Base-by-base conservation (phyloP, 805 yeast genomes). In the baker's yeast (Saccharomyces cerevisiae) region DNA sequence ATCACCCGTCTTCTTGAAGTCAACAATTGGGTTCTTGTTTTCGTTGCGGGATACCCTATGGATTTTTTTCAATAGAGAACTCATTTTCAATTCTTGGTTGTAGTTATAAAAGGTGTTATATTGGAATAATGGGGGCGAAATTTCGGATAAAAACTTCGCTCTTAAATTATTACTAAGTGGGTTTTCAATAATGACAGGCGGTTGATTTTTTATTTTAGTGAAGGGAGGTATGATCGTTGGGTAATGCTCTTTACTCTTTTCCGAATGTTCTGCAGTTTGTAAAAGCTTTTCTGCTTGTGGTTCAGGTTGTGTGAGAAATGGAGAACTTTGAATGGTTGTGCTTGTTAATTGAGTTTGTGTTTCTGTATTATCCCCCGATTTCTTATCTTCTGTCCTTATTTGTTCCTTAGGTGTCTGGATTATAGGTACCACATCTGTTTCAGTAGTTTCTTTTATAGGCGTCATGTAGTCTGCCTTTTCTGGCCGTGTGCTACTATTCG, bases 121-220 rank as follows among this genome's bases (percentile, higher is more conserved):
- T 1, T 65, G 49, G 17, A 57, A 55, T 56, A 75, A 48, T 5
- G 80, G 69, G 5, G 79, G 74, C 0, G 63, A 46, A 14, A 81
- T 56, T 2, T 67, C 68, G 11, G 67, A 57, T 17, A 83, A 56
- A 8, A 82, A 67, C 5, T 66, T 59, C 6, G 57, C 61, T 56
- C 79, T 73, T 26, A 81, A 57, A 1, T 58, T 59, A 3, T 66
- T 65, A 62, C 78, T 81, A 47, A 78, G 70, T 2, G 91, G 85
- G 49, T 76, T 65, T n/a, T 63, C 66, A 36, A 67, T 58, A 36
- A 54, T 57, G 17, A 30, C 43, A 3, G 41, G 17, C 17, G 8
- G 13, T 27, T 47, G n/a, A 28, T 1, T 46, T n/a, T 4, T 13
- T 31, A 9, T 54, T 53, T 22, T 28, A 4, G 6, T 22, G 6